Conservation (phyloP, 805 yeast genomes). For the Pichia occidentalis region DNA sequence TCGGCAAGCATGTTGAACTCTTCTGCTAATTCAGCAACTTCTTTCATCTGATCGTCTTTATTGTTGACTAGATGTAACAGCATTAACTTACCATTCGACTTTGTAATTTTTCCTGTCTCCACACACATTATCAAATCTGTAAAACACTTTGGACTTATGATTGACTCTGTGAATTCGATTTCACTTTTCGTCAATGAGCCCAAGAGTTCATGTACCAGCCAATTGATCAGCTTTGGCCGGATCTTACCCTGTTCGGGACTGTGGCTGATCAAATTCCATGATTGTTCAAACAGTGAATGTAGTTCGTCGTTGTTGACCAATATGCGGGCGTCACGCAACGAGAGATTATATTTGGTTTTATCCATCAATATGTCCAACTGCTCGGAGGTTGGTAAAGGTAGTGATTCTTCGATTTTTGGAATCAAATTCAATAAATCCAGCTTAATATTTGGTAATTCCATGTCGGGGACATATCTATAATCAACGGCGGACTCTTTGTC, state of each 20-base stretch:
- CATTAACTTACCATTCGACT: slow-evolving; percentile 60
- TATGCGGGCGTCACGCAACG: slow-evolving; percentile 70
- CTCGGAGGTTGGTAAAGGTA: slow-evolving; percentile 62
- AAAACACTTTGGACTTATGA: slow-evolving; percentile 39
- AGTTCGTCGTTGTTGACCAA: slow-evolving; percentile 46
- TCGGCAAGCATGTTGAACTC: slow-evolving; percentile 45
- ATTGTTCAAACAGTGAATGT: slow-evolving; percentile 44
- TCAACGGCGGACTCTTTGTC: slow-evolving; percentile 78
- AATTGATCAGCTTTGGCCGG: slow-evolving; percentile 25
- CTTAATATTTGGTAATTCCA: slow-evolving; percentile 64
- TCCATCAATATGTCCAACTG: slow-evolving; percentile 39
- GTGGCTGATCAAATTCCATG: slow-evolving; percentile 33
- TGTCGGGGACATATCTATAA: slow-evolving; percentile 92
- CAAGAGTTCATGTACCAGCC: slow-evolving; percentile 76
- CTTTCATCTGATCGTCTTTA: slow-evolving; percentile 31
- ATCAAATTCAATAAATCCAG: slow-evolving; percentile 39
- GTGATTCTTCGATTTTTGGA: slow-evolving; percentile 30
- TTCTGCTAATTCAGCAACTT: slow-evolving; percentile 42
- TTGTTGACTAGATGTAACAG: slow-evolving; percentile 54
- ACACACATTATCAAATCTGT: slow-evolving; percentile 51
- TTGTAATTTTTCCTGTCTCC: slow-evolving; percentile 37
- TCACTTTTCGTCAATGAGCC: slow-evolving; percentile 59
- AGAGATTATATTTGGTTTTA: slow-evolving; percentile 45
- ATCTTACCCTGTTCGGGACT: slow-evolving; percentile 13
- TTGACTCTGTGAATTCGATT: slow-evolving; percentile 26